Conservation (phyloP, 2,329 filamentous ascomycete genomes). For the Aphanocladium album region DNA sequence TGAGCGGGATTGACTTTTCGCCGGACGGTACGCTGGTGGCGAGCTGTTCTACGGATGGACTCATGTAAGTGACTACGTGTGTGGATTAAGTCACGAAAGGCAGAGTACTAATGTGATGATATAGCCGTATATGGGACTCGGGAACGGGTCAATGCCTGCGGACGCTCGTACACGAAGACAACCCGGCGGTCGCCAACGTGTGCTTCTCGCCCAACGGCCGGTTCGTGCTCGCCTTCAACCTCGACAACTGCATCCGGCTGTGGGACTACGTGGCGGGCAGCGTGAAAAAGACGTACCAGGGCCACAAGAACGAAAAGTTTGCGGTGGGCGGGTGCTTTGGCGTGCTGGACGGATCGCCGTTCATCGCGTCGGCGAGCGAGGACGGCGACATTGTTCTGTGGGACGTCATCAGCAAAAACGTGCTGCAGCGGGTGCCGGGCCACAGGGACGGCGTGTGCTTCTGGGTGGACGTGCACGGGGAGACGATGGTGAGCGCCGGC, state of each 20-base stretch:
- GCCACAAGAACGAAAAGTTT: slow-evolving; percentile 78
- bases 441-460: slow-evolving; percentile 57
- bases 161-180: slow-evolving; percentile 94
- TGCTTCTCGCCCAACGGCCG: slow-evolving; percentile 92
- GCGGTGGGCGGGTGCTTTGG: slow-evolving; percentile 85
- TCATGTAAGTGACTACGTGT: slow-evolving; percentile 57
- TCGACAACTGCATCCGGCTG: slow-evolving; percentile 83
- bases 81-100: background rate
- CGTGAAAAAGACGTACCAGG: slow-evolving; percentile 96
- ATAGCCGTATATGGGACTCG: slow-evolving; percentile 87
- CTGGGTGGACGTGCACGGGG: slow-evolving; percentile 57
- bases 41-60: slow-evolving; percentile 84
- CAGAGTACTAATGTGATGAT: slow-evolving; percentile 1
- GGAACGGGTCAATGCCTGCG: slow-evolving; percentile 90
- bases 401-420: slow-evolving; percentile 82
- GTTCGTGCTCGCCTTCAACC: slow-evolving; percentile 84
- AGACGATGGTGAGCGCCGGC: slow-evolving; percentile 53
- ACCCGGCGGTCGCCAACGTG: slow-evolving; percentile 81
- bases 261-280: slow-evolving; percentile 93
- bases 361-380: slow-evolving; percentile 80
- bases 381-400: slow-evolving; percentile 81
- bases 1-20: slow-evolving; percentile 89
- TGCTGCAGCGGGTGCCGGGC: slow-evolving; percentile 61
- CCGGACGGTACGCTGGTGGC: slow-evolving; percentile 87
- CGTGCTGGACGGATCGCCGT: slow-evolving; percentile 43